Base-by-base conservation (phyloP, 495 filamentous ascomycete species). In the Bacidia rubella region DNA sequence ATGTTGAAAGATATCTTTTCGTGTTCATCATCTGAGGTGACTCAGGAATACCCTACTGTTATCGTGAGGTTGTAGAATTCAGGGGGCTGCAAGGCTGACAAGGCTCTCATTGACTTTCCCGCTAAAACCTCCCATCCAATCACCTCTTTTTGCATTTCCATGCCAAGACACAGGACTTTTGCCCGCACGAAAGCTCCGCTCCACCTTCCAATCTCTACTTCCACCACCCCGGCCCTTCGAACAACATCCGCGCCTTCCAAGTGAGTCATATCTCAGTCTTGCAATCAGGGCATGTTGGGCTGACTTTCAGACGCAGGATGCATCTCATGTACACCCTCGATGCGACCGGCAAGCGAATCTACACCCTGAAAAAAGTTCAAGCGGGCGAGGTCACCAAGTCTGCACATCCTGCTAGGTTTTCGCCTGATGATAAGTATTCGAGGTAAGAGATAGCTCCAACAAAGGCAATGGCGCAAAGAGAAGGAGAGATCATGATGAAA, bases 351-450 rank as follows among this genome's bases (percentile, higher is more conserved):
- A 86, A 88, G 70, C 83, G 87, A 56, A 62, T 82, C 60, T 98
- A 95, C 78, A 95, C 90, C 9, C 79, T 90, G 50, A 84, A 89
- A 67, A 93, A 92, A 69, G 75, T 88, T 57, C 69, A 80, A 21
- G 66, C 77, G 52, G 82, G 83, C 59, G 77, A 87, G 60, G 84
- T 95, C 63, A 93, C 93, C 61, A 93, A 90, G 74, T 89, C 83
- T 43, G 92, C 92, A 38, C 92, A 98, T 76, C 92, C 93, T 20
- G 93, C 93, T 43, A 76, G 93, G 55, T 98, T 96, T 75, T 92
- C 87, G 32, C 92, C 92, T 54, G 92, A 98, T 72, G 92, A 98
- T 74, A 93, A 92, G 72, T 95, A 90, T 73, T 95, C 90, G 58
- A 80, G 79, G 81, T 85, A 67, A 52, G 76, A 58, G 40, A 22